Evolutionary conservation across 371 early-diverging fungal genomes (phyloP), one percentile per base, ranked within the genome.

Genomic region (Entomophthora muscae): DNA sequence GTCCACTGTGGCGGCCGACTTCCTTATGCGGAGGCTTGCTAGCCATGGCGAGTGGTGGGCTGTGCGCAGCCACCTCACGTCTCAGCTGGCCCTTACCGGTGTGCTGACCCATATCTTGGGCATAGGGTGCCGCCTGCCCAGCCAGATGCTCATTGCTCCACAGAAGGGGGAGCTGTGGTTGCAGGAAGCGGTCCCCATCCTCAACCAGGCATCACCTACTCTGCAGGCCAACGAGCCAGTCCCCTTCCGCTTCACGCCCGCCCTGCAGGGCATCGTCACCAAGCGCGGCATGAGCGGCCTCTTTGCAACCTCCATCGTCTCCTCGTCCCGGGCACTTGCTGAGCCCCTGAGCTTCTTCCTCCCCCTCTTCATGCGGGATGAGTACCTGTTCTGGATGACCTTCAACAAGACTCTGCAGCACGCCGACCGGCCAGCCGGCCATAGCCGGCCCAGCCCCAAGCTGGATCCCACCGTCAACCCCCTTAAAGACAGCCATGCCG

Each of bases 241-340:
- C 23, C 97, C 96, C 2, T 98, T 98, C 88, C 83, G 99, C 2
- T 82, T 98, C 67, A 97, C 99, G 10, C 98, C 98, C 31, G 93
- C 90, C 71, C 79, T 98, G 58, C 96, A 95, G 78, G 76, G 85
- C 52, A 93, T 94, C 70, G 86, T 98, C 53, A 90, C 90, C 0
- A 86, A 90, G 23, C 81, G 87, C 27, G 96, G 96, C 0, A 77
- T 97, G 5, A 96, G 95, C 63, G 98, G 98, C 0, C 75, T 89
- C 1, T 92, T 96, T 63, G 81, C 86, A 21, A 80, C 82, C 54
- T 81, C 84, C 24, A 62, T 93, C 26, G 82, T 92, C 79, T 83
- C 90, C 23, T 82, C 90, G 12, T 89, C 85, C 0, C 79, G 85
- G 24, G 79, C 85, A 24, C 67, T 93, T 61, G 81, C 85, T 0